These are phyloP conservation scores for Carpinus fangiana DNA, from an alignment of 306 rosid species.

Conservation along the genomic window DNA sequence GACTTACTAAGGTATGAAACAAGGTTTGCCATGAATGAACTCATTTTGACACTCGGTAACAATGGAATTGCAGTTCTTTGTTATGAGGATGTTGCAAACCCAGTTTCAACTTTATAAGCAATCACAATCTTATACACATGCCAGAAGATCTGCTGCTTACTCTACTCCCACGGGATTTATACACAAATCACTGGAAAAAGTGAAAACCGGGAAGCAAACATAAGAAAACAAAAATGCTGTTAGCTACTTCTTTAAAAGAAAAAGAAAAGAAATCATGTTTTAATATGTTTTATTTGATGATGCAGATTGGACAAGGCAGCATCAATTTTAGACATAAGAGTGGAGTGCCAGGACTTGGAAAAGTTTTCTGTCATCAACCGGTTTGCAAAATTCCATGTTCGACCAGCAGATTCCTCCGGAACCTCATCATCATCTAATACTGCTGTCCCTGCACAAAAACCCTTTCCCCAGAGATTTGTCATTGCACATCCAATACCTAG, in stretches of 20 bases:
- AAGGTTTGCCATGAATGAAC: not conserved
- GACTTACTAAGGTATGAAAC: slow-evolving; percentile 41
- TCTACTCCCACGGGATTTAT: not conserved
- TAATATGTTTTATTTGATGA: slow-evolving; percentile 14
- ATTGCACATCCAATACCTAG: slow-evolving; percentile 44
- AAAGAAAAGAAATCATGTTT: not conserved
- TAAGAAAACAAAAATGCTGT: not conserved
- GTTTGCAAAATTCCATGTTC: slow-evolving; percentile 55
- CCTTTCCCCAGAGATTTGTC: slow-evolving; percentile 46
- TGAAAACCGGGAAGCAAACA: not conserved
- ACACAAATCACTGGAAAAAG: not conserved
- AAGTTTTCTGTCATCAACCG: slow-evolving; percentile 58
- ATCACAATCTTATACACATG: not conserved
- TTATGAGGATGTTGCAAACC: not conserved
- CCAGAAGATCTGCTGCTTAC: not conserved
- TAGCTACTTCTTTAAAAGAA: not conserved
- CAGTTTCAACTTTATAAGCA: not conserved
- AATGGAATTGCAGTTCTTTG: not conserved
- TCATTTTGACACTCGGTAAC: not conserved
- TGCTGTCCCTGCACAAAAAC: slow-evolving; percentile 20
- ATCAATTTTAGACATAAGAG: slow-evolving; percentile 43
- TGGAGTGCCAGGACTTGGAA: slow-evolving; percentile 61
- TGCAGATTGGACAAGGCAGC: slow-evolving; percentile 52
- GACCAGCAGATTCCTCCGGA: slow-evolving; percentile 42
- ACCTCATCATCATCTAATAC: slow-evolving; percentile 38